A percentile compares a stretch with the other conserved stretches of the same genome.
These are phyloP conservation scores for Kwoniella shivajii DNA, from an alignment of 1,284 basidiomycete genomes.

Conservation along the genomic window DNA sequence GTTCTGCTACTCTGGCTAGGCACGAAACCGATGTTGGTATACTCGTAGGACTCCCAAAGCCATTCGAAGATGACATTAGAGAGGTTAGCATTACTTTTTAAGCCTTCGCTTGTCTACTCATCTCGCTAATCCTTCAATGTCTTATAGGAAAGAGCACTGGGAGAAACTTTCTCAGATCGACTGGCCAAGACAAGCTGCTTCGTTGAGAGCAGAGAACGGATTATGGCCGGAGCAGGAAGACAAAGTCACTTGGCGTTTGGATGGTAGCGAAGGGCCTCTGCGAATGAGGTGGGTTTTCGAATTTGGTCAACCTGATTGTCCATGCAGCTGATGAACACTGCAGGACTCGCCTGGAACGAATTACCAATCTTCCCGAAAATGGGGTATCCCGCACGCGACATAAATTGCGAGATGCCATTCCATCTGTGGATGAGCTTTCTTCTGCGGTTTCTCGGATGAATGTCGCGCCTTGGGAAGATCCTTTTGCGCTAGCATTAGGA, in stretches of 20 bases:
- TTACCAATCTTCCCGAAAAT: conserved; percentile 43
- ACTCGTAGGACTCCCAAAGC: conserved; percentile 39
- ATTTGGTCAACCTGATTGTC: neutral
- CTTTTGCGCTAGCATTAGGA: conserved; percentile 69
- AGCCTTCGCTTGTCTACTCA: neutral
- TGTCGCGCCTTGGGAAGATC: conserved; percentile 75
- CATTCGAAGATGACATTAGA: conserved; percentile 48
- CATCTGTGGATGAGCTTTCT: conserved; percentile 63
- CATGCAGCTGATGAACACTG: neutral
- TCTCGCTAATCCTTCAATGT: conserved; percentile 7
- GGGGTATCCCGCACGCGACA: conserved; percentile 31
- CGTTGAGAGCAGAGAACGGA: conserved; percentile 64
- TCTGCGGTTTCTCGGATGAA: conserved; percentile 66
- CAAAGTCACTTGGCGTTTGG: conserved; percentile 68
- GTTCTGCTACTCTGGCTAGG: neutral
- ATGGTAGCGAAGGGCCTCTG: conserved; percentile 85
- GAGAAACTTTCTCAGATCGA: conserved; percentile 45
- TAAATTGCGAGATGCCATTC: conserved; percentile 60
- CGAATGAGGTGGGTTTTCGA: conserved; percentile 65
- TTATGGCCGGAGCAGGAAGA: conserved; percentile 68
- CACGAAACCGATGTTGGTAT: neutral
- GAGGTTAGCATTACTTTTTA: conserved; percentile 20
- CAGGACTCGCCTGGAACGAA: conserved; percentile 43
- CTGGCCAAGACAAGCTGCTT: conserved; percentile 49
- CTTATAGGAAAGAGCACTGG: conserved; percentile 51